Conservation (phyloP, 2,329 filamentous ascomycete species). For the Fusarium irregulare region DNA sequence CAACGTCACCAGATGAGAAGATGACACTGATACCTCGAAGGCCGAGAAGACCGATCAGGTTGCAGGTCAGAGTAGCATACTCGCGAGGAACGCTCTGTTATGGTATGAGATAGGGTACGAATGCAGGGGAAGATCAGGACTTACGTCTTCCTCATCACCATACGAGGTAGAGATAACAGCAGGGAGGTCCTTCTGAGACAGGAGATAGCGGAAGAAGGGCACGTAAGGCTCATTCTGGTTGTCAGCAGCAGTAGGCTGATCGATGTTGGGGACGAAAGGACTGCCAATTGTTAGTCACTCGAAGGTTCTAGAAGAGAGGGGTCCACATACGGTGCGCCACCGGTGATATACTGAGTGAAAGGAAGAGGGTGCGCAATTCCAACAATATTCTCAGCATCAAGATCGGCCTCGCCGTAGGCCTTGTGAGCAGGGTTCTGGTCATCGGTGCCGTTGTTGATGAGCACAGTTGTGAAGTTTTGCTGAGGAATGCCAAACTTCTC, state of each 20-base stretch:
- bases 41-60: conserved; percentile 23
- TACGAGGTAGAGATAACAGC: conserved; percentile 22
- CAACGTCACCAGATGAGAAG: conserved; percentile 52
- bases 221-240: conserved; percentile 30
- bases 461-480: conserved; percentile 26
- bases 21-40: conserved; percentile 49
- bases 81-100: conserved; percentile 18
- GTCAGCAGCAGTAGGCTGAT: conserved; percentile 20
- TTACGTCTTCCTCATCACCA: conserved; percentile 27
- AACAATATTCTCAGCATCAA: conserved; percentile 32
- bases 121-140: fast-evolving
- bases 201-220: conserved; percentile 21
- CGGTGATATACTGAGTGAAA: conserved; percentile 34
- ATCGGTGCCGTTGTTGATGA: conserved; percentile 28
- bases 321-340: conserved; percentile 11
- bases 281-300: neutral
- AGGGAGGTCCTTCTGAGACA: conserved; percentile 15
- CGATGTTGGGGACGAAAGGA: conserved; percentile 26
- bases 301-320: fast-evolving
- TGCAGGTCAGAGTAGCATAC: conserved; percentile 24
- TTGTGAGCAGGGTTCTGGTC: conserved; percentile 19
- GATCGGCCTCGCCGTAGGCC: conserved; percentile 10
- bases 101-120: neutral
- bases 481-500: conserved; percentile 25
- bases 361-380: conserved; percentile 33